These are phyloP conservation scores for Camelina sativa DNA, from an alignment of 345 rosid genomes.

Conservation along the genomic window DNA sequence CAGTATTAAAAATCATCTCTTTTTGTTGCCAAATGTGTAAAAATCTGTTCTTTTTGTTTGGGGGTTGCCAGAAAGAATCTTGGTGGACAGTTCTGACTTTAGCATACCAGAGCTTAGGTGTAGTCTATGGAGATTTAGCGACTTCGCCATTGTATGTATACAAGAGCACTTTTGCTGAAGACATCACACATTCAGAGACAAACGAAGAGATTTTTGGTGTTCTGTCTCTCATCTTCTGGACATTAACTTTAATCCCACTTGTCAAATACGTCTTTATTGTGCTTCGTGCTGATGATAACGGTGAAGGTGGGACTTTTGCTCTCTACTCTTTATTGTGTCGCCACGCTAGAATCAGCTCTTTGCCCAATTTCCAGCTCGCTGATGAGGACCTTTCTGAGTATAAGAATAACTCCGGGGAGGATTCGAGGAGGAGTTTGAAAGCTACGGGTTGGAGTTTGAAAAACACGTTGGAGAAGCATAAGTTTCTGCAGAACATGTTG, in stretches of 20 bases:
- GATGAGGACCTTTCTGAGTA: constrained; percentile 81
- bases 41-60: not conserved
- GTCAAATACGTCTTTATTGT: constrained; percentile 80
- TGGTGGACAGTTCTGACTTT: constrained; percentile 76
- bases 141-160: constrained; percentile 86
- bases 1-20: constrained; percentile 14
- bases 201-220: constrained; percentile 94
- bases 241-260: constrained; percentile 72
- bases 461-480: constrained; percentile 66
- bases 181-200: constrained; percentile 76
- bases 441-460: constrained; percentile 58
- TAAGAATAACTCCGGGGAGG: constrained; percentile 47
- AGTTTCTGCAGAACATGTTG: constrained; percentile 66
- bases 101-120: constrained; percentile 89
- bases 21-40: constrained; percentile 11
- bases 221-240: constrained; percentile 83
- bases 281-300: constrained; percentile 87
- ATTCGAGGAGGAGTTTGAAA: constrained; percentile 37
- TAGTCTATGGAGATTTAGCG: constrained; percentile 88
- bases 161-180: constrained; percentile 88
- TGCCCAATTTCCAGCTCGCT: constrained; percentile 82
- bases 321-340: constrained; percentile 78
- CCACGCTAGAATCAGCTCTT: constrained; percentile 72
- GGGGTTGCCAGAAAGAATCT: constrained; percentile 65
- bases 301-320: constrained; percentile 93